Base-by-base conservation (phyloP, 768 basidiomycete species). In the Calocera cornea region DNA sequence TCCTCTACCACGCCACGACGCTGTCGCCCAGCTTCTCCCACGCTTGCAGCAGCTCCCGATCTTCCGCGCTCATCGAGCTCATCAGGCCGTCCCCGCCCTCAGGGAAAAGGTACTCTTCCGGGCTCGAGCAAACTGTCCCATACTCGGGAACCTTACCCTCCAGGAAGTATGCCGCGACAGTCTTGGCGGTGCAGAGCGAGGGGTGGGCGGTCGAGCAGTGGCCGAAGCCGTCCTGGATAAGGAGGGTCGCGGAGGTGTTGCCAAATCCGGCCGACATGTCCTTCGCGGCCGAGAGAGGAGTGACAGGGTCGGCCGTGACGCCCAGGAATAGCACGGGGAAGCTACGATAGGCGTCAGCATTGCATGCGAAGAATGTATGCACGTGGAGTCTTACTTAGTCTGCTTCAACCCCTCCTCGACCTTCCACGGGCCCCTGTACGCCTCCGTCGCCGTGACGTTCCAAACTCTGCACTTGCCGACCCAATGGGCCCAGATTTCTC, bases 181-280 rank as follows among this genome's bases (percentile, higher is more conserved):
- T 29, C 64, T 71, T 70, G 1, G 68, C 68, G 8, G 69, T 69
- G 44, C 72, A 72, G 22, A 69, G 33, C 0, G 69, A 69, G 12
- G 71, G 72, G 14, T 70, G 70, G 1, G 70, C 69, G 31, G 64
- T 22, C 0, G 69, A 70, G 64, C 70, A 70, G 47, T 72, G 72
- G 7, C 72, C 72, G 49, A 67, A 70, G 19, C 44, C 24, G 44
- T 47, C 24, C 22, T 72, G 70, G 3, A 69, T 47, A 11, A 72
- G 38, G 17, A 72, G 66, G 1, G 66, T 54, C 0, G 70, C 69
- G 2, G 65, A 67, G 12, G 67, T 67, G 2, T 65, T 38, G 34
- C 70, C 70, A 65, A 68, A 68, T 3, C 54, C 54, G 7, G 24
- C 38, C 2, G 47, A 29, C 72, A 72, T 71, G 40, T 33, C 24